Base-by-base conservation (phyloP, 2,329 filamentous ascomycete genomes). In the Triangularia setosa region DNA sequence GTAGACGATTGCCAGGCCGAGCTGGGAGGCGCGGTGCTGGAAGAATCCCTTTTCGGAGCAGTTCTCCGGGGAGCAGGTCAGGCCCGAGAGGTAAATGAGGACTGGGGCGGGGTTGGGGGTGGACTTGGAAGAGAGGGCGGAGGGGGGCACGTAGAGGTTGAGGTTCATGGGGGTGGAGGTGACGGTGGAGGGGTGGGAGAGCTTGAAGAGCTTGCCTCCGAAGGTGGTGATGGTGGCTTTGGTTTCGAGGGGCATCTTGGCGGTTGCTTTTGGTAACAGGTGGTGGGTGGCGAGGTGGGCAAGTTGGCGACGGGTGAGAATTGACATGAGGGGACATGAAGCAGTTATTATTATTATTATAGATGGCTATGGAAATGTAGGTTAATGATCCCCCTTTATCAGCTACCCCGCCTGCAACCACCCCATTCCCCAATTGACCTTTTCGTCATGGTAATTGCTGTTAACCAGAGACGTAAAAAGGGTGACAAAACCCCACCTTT, bases 31-130 rank as follows among this genome's bases (percentile, higher is more conserved):
- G 68, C 87, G 86, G 72, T 90, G 87, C 75, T 97, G 93, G 79
- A 99, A 91, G 83, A 97, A 98, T 61, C 93, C 95, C 75, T 90
- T 90, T 73, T 93, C 87, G 30, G 89, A 83, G 74, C 87, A 88
- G 79, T 93, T 93, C 73, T 98, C 93, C 35, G 92, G 93, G 1
- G 93, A 94, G 83, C 95, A 99, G 66, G 95, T 98, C 66, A 99
- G 83, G 60, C 95, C 95, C 14, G 94, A 94, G 65, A 99, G 88
- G 79, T 94, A 99, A 80, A 97, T 88, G 64, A 99, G 85, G 28
- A 98, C 86, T 24, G 95, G 95, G 1, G 92, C 87, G 72, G 90
- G 90, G 63, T 81, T 77, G 48, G 84, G 90, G 63, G 81, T 77
- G 48, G 84, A 80, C 1, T 78, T 72, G 16, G 77, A n/a, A n/a